Conservation (phyloP, 768 basidiomycete species). For the Solioccasus polychromus region DNA sequence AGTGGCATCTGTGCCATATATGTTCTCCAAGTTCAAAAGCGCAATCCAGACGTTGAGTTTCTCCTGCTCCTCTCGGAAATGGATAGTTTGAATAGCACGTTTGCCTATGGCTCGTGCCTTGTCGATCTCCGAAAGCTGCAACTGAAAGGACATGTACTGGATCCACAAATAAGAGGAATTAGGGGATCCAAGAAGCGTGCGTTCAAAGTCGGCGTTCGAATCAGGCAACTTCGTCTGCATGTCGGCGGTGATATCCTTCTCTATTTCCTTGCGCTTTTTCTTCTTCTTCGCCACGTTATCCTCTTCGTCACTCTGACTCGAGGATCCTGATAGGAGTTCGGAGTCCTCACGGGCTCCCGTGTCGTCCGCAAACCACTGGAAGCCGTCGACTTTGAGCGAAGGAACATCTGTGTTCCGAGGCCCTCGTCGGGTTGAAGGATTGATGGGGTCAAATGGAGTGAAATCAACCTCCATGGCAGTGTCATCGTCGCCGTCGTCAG, state of each 20-base stretch:
- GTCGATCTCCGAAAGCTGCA: constrained; percentile 94
- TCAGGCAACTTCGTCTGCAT: constrained; percentile 84
- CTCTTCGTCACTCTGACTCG: constrained; percentile 40
- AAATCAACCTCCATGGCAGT: constrained; percentile 20
- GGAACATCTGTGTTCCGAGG: constrained; percentile 13
- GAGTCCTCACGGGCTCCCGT: constrained; percentile 38
- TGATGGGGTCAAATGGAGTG: not conserved
- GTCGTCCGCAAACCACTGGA: constrained; percentile 62
- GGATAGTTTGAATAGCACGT: constrained; percentile 83
- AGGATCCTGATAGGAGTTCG: constrained; percentile 34
- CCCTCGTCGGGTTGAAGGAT: not conserved
- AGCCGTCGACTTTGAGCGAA: constrained; percentile 58
- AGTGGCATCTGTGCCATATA: constrained; percentile 82
- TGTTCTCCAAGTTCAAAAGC: constrained; percentile 89
- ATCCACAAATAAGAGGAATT: constrained; percentile 99
- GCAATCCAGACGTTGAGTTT: constrained; percentile 98
- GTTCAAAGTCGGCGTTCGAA: constrained; percentile 93
- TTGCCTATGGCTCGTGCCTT: constrained; percentile 88
- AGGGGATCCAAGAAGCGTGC: constrained; percentile 87
- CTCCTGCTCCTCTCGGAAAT: constrained; percentile 94
- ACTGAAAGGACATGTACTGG: constrained; percentile 98
- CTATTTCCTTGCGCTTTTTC: constrained; percentile 66
- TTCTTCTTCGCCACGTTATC: constrained; percentile 43
- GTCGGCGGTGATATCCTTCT: constrained; percentile 81
- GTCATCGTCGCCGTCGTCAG: constrained; percentile 17